Base-by-base conservation (phyloP, 441 rosid genomes). In the Macaranga tanarius region DNA sequence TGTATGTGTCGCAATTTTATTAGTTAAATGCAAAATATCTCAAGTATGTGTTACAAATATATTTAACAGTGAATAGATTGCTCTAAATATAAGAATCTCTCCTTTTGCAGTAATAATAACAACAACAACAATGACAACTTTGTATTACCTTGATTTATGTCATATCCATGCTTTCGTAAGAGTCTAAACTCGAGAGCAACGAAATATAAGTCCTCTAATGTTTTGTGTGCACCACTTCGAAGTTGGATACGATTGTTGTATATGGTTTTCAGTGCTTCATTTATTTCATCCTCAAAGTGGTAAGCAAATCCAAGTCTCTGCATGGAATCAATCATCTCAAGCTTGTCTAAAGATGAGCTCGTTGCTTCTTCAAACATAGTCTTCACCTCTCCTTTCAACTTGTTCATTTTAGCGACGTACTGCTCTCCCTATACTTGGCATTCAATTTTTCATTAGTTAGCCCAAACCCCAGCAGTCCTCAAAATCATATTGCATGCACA, bases 221-320 rank as follows among this genome's bases (percentile, higher is more conserved):
- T 23, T n/a, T 11, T 40, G 4, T 7, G 7, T 3, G 42, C n/a
- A n/a, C n/a, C 7, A 3, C 7, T 38, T 7, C 7, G 4, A 38
- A 38, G 7, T 3, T 7, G 42, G 59, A 19, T 45, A 9, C 66
- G 40, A 47, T n/a, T n/a, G n/a, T 66, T 74, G 73, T 66, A 65
- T 13, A 75, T 57, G 0, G 10, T 44, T 47, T 11, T 69, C 72
- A 82, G 66, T 51, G 57, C 62, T 19, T 34, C 56, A 20, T 38
- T 72, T 28, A 80, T 82, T 67, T 82, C 82, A 17, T 55, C 50
- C 42, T 79, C 77, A 45, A 73, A 82, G 40, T 76, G 83, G 61
- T 80, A 76, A 52, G 78, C 78, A 16, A 82, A 12, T 31, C 86
- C 88, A 26, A 84, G 84, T 58, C 84, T 77, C 52, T 82, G 74